Base-by-base conservation (phyloP, 1,284 basidiomycete species). In the Filobasidium uniguttulatum region DNA sequence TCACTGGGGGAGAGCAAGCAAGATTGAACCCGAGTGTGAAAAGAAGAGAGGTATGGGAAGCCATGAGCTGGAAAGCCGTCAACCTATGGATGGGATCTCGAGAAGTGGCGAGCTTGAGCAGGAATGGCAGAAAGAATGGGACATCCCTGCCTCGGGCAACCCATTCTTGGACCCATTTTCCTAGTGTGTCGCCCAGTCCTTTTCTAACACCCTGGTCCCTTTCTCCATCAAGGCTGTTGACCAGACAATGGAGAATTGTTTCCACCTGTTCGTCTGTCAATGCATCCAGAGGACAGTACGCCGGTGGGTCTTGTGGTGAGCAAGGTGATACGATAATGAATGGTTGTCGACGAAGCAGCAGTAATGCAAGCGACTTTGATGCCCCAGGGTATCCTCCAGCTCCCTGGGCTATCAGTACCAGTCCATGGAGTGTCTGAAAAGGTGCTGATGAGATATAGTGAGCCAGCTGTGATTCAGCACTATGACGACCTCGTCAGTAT, bases 91-190 rank as follows among this genome's bases (percentile, higher is more conserved):
- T 12, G 3, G 48, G 48, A 22, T 29, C 23, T n/a, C 28, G 17
- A 7, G 48, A 49, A 29, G 41, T 22, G 5, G 48, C 40, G 10
- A 49, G 41, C 22, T 23, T 15, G 8, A 49, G 29, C n/a, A 49
- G 14, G 23, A 49, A 26, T n/a, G 38, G 38, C 17, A 28, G 48
- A 41, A 49, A 41, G 2, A 6, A 9, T 5, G 38, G 41, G 19
- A 44, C 48, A 23, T 28, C 20, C 15, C 48, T 44, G 10, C 48
- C 48, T 44, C 41, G 15, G 22, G n/a, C 35, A 12, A 15, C 35
- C 45, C 40, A 29, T 33, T 49, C 48, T 20, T 49, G 40, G 17
- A 49, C 36, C 48, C 48, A 49, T 23, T 44, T 43, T 10, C 40
- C 48, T 2, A 49, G 28, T 3, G 23, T 28, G 26, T 44, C 48